Conservation (phyloP, 805 yeast species). For the Schizosaccharomyces osmophilus region DNA sequence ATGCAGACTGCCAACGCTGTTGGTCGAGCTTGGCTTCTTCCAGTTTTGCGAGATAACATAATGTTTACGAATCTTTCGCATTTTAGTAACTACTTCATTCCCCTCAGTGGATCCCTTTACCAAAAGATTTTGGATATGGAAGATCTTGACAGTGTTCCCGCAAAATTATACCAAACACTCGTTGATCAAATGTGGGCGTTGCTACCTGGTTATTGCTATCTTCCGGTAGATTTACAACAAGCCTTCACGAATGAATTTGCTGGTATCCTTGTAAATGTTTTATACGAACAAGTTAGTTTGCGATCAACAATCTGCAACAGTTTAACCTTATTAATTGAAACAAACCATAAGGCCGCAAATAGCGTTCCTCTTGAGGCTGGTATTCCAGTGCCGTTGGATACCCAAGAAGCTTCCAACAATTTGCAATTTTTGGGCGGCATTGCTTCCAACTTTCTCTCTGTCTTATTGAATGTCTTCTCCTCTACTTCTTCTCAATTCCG, state of each 20-base stretch:
- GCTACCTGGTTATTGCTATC: slow-evolving; percentile 67
- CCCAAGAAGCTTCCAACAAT: slow-evolving; percentile 25
- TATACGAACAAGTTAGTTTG: slow-evolving; percentile 50
- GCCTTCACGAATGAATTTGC: slow-evolving; percentile 62
- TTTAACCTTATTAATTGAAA: slow-evolving; percentile 44
- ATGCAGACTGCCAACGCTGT: slow-evolving; percentile 18
- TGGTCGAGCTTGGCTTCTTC: slow-evolving; percentile 94
- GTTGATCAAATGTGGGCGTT: slow-evolving; percentile 82
- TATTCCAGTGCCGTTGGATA: slow-evolving; percentile 2
- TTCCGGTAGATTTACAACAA: slow-evolving; percentile 46
- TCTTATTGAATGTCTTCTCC: slow-evolving; percentile 76
- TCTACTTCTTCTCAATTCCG: slow-evolving; percentile 68
- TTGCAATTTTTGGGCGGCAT: slow-evolving; percentile 33
- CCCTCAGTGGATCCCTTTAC: slow-evolving; percentile 21
- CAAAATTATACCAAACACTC: slow-evolving; percentile 60
- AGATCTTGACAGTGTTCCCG: slow-evolving; percentile 23
- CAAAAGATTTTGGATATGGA: slow-evolving; percentile 10
- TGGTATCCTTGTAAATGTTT: slow-evolving; percentile 38
- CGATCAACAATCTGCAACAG: slow-evolving; percentile 71
- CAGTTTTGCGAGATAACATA: slow-evolving; percentile 68
- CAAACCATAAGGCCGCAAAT: slow-evolving; percentile 31
- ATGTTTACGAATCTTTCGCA: slow-evolving; percentile 42
- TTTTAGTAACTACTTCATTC: slow-evolving; percentile 40
- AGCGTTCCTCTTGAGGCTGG: slow-evolving; percentile 30
- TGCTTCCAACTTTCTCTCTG: slow-evolving; percentile 59